A percentile compares a stretch with the other conserved stretches of the same genome.
Evolutionary conservation across 495 filamentous ascomycete species (phyloP).

Genomic region (Bathelium albidoporum): DNA sequence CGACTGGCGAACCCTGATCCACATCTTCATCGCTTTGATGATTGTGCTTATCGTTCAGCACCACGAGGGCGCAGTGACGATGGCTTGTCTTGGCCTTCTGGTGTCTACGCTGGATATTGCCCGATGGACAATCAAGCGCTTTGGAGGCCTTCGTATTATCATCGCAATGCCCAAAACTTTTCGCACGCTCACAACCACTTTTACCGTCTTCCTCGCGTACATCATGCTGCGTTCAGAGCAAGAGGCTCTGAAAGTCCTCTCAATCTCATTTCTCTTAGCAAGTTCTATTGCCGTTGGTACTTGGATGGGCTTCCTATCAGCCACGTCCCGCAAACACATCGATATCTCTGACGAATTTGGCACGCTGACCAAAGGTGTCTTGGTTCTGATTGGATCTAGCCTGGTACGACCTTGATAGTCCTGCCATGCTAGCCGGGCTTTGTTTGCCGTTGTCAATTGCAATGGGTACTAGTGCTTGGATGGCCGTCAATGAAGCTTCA

Average conservation of each 20-base stretch:
- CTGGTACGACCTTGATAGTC: neutral
- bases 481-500: no score
- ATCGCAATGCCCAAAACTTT: neutral
- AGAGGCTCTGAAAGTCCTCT: neutral
- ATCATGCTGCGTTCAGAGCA: neutral
- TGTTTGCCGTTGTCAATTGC: neutral
- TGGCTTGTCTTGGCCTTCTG: neutral
- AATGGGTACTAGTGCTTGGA: neutral
- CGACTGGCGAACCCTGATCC: neutral
- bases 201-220: neutral
- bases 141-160: neutral
- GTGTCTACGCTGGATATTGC: no score
- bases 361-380: neutral
- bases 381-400: neutral
- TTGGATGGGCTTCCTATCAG: neutral
- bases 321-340: neutral
- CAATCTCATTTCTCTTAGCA: neutral
- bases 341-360: neutral
- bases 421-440: neutral
- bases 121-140: neutral
- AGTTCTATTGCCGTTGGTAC: neutral
- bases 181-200: neutral
- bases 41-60: neutral
- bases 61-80: neutral
- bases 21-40: neutral